Conservation (phyloP, 768 basidiomycete species). For the Calocybe cyanea region DNA sequence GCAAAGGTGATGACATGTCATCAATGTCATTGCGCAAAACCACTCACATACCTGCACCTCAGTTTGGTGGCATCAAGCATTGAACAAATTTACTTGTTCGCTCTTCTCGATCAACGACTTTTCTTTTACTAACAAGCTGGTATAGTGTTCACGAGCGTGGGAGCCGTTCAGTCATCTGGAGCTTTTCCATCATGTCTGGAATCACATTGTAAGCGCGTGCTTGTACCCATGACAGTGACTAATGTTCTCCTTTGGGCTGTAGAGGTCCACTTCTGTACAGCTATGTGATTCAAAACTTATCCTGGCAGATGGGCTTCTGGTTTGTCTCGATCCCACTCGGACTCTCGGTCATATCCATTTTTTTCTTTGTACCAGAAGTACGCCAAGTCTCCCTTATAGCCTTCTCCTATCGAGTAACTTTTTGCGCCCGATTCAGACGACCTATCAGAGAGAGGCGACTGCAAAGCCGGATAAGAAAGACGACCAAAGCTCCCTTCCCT, state of each 20-base stretch:
- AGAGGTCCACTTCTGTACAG: conserved; percentile 43
- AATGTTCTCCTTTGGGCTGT: too few relatives aligned
- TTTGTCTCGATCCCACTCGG: conserved; percentile 41
- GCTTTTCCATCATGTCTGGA: conserved; percentile 39
- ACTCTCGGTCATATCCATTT: conserved; percentile 30
- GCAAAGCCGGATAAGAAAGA: conserved; percentile 18
- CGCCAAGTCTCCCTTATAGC: too few relatives aligned
- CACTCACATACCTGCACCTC: too few relatives aligned
- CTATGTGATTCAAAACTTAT: conserved; percentile 39
- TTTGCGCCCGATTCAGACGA: conserved; percentile 28
- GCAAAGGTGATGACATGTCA: conserved; percentile 29
- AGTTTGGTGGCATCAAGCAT: conserved; percentile 39
- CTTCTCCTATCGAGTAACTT: neutral
- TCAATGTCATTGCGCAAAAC: too few relatives aligned
- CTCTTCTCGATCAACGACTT: neutral
- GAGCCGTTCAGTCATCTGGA: conserved; percentile 40
- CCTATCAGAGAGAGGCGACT: conserved; percentile 22
- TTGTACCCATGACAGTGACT: neutral
- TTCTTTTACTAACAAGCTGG: neutral
- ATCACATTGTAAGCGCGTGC: conserved; percentile 32
- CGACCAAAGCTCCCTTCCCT: conserved; percentile 1
- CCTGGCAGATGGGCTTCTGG: conserved; percentile 46
- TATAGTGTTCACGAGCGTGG: conserved; percentile 40
- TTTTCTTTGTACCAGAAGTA: conserved; percentile 43
- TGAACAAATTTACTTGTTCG: conserved; percentile 39